Evolutionary conservation across 1,284 basidiomycete genomes (phyloP), one percentile per base, ranked within the genome.

Genomic region (Fomitiporia mediterranea): DNA sequence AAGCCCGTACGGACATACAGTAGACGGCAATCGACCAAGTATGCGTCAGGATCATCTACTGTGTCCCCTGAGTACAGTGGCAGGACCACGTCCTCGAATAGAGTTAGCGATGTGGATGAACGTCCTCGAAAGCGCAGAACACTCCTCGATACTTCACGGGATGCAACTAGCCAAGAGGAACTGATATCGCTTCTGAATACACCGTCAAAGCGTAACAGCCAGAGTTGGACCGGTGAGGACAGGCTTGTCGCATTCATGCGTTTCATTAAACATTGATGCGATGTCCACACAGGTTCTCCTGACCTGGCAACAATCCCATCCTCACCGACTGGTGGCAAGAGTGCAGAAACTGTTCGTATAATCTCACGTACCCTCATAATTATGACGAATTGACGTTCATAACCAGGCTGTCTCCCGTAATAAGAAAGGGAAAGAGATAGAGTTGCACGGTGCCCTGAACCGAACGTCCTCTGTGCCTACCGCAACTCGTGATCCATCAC

Each of bases 91-190:
- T 37, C 38, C 19, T 47, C 42, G 7, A 54, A 44, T 32, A n/a
- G 27, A 37, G 17, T 48, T 8, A 21, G 15, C 17, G 51, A 52
- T 17, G 56, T 47, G 5, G 42, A 47, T 6, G 40, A 47, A 17
- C 56, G 40, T 21, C 56, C 56, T n/a, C 34, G 35, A 17, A 57
- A 57, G 35, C 28, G 56, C 21, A 38, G 51, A 25, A 19, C 50
- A 19, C 11, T 53, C 11, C 4, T 27, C 28, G 34, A 40, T 5
- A 2, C 17, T 43, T 28, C 19, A 21, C 5, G 30, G 2, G 37
- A 30, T 30, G 17, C 13, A 37, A 28, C 21, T 28, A 25, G 19
- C 7, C 27, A 30, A 25, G 37, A 39, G 5, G 32, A 5, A 21
- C 34, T 9, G n/a, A 28, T 27, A 39, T 39, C 50, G 42, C 21